Percentiles rank a stretch among this genome's conserved stretches.
phyloP scores from a whole-genome alignment of 352 stramenopile genomes.

The Globisporangium viniferum region DNA sequence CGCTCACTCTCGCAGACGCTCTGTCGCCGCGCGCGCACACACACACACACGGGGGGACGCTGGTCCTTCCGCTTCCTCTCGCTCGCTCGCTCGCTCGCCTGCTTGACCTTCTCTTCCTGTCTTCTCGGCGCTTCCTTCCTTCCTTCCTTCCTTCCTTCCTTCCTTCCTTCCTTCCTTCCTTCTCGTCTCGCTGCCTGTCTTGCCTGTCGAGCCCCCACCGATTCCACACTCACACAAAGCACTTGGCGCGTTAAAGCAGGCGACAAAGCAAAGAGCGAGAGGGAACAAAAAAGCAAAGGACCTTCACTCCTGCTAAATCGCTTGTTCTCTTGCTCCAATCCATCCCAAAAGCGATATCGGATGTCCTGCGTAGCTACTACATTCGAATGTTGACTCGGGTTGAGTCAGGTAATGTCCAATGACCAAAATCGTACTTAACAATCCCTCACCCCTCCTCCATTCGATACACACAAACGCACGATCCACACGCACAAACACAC shows the following conservation, averaged over 20 bases:
- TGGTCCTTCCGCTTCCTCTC: neutral
- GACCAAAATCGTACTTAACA: no score
- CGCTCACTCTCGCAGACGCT: neutral
- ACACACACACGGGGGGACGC: neutral
- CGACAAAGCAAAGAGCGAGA: conserved; percentile 1
- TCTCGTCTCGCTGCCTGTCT: conserved; percentile 2
- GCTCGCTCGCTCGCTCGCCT: conserved; percentile 1
- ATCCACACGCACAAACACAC: no score
- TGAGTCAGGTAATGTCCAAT: no score
- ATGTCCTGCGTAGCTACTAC: no score
- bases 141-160: no score
- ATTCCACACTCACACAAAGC: conserved; percentile 6
- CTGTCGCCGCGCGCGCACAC: neutral
- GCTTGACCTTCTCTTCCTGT: neutral
- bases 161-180: neutral
- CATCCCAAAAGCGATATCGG: no score
- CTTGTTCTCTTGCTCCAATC: neutral
- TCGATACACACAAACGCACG: no score
- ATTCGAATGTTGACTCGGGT: no score
- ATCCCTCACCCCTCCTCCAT: no score
- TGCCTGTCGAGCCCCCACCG: conserved; percentile 6
- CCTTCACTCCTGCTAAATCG: neutral
- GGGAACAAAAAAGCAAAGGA: conserved; percentile 1
- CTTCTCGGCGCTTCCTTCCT: neutral
- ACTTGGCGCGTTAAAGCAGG: conserved; percentile 3